phyloP scores from a whole-genome alignment of 73 alveolate species.

The Paraurostyla sp. region DNA sequence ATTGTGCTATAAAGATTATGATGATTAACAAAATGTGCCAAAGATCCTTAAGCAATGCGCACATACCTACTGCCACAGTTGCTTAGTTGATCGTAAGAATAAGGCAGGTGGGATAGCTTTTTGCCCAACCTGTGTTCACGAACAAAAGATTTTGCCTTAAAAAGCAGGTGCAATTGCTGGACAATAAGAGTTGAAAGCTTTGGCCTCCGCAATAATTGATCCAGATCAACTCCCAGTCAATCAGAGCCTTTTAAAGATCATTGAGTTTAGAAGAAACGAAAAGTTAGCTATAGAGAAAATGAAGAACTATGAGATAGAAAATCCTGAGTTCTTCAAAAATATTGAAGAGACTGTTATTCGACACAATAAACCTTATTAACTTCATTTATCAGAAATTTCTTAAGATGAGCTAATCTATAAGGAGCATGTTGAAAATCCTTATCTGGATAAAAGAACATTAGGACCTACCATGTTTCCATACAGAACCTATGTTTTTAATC shows the following conservation, averaged over 20 bases:
- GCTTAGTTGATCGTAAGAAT: slow-evolving; percentile 7
- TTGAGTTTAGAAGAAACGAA: slow-evolving; percentile 20
- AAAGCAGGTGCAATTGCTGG: background rate
- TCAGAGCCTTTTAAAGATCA: background rate
- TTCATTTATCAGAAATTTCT: slow-evolving; percentile 8
- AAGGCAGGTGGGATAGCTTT: background rate
- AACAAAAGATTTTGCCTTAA: no score
- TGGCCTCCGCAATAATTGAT: background rate
- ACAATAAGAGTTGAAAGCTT: background rate
- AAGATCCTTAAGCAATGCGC: slow-evolving; percentile 53
- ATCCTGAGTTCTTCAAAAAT: slow-evolving; percentile 4
- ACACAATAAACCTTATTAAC: slow-evolving; percentile 24
- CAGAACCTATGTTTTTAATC: slow-evolving; percentile 56
- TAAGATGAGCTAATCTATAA: slow-evolving; percentile 53
- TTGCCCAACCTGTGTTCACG: slow-evolving; percentile 60
- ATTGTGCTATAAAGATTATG: slow-evolving; percentile 44
- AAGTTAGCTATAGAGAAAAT: background rate
- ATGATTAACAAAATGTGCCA: slow-evolving; percentile 30
- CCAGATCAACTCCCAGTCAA: background rate
- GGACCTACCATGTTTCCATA: background rate
- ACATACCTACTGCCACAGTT: slow-evolving; percentile 67
- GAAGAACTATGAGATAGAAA: background rate
- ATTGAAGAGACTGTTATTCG: slow-evolving; percentile 48
- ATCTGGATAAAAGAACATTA: slow-evolving; percentile 17
- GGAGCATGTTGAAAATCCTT: slow-evolving; percentile 8